Base-by-base conservation (phyloP, 139 green algal species). In the Pseudopediastrum boryanum region DNA sequence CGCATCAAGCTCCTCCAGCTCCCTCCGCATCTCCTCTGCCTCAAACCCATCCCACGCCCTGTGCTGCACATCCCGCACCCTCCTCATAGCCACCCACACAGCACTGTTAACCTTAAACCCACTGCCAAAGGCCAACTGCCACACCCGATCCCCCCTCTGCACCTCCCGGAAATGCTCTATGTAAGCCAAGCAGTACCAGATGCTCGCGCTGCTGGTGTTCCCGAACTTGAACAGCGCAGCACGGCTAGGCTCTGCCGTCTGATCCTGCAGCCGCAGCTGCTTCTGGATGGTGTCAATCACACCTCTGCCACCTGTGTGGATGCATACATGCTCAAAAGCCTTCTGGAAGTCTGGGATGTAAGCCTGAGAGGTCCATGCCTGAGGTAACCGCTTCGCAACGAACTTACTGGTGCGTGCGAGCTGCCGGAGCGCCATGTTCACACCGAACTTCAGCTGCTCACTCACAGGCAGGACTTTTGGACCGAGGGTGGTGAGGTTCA, bases 331-430 rank as follows among this genome's bases (percentile, higher is more conserved):
- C 58, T 93, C 92, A 78, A 99, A 99, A 10, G 96, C 96, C 29
- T 94, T 89, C 78, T 94, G 95, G 90, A 99, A 99, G 90, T 98
- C 93, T 0, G 96, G 96, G 69, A 98, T 97, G 90, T 99, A 99
- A 21, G 94, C 82, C 71, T 81, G 78, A n/a, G n/a, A n/a, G 21
- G 4, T 48, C 73, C 73, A 80, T 1, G 41, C 7, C 10, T 19
- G 59, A 8, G 73, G 73, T 68, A 82, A 75, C 23, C 83, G 84
- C n/a, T n/a, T n/a, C n/a, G n/a, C n/a, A n/a, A n/a, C n/a, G n/a
- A n/a, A n/a, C n/a, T n/a, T n/a, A n/a, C n/a, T n/a, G 1, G 12
- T 84, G 33, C 83, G 58, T 10, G 72, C 72, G 41, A 90, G 62
- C 54, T 68, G 52, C 0, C 71, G 71, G 2, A 56, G 43, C 4